Evolutionary conservation across 179 eudicot species (phyloP), one percentile per base, ranked within the genome.

Genomic region (Silene vulgaris): DNA sequence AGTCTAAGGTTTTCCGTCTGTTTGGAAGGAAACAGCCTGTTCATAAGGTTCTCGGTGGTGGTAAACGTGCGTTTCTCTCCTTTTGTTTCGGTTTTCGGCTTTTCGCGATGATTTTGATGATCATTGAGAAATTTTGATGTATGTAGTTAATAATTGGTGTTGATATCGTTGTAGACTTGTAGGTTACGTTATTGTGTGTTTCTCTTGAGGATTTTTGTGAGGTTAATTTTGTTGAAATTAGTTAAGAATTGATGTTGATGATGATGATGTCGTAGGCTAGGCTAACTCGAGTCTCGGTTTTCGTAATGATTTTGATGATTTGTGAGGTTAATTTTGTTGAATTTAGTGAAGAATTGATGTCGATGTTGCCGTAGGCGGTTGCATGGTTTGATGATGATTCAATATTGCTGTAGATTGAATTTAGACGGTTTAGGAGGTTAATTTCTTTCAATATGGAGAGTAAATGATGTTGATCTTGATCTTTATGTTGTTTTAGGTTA

Each of bases 11-110:
- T 45, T 78, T 74, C 37, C 90, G 83, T 59, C 84, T 91, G 6
- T 91, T 89, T 37, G 93, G 91, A n/a, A 85, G 96, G 13, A 82
- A 88, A 72, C 81, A 85, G 64, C 96, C 93, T 21, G 78, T 91
- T 77, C 93, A 91, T 78, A 70, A 84, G 26, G 91, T 88, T 73
- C 86, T 91, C 1, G 93, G 96, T 12, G 91, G 91, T 43, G 96
- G 96, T 69, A 89, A 84, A 84, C 79, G 96, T 89, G 75, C 20
- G 88, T 79, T 13, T 69, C 57, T 8, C 8, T 71, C 71, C 32
- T 40, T 74, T 8, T 73, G 29, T 67, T n/a, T 40, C 8, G 48
- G 48, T 40, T 40, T 40, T 8, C 8, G 6, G 12, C 0, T 8
- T 40, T 8, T 5, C 8, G 40, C 40, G 3, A 23, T 23, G 2